Percentiles rank a stretch among this genome's conserved stretches.
These are phyloP conservation scores for Pisolithus albus DNA, from an alignment of 768 basidiomycete species.

Conservation along the genomic window DNA sequence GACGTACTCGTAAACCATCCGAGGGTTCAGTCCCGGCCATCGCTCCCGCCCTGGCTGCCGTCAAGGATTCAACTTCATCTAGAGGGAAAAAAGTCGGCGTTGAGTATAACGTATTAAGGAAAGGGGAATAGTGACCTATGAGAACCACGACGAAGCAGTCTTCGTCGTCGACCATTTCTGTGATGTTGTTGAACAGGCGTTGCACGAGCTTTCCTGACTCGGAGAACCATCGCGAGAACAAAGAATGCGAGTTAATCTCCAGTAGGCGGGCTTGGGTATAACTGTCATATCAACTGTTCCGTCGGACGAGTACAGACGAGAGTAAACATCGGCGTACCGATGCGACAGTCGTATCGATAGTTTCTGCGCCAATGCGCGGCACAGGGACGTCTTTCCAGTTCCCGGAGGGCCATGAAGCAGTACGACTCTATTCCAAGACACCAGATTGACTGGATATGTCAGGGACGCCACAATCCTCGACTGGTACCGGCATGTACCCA, in stretches of 20 bases:
- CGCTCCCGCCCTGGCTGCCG: constrained; percentile 89
- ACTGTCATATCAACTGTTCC: constrained; percentile 32
- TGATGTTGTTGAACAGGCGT: constrained; percentile 81
- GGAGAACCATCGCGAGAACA: constrained; percentile 99
- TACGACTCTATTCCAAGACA: constrained; percentile 94
- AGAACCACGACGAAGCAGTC: constrained; percentile 88
- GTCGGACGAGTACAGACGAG: background rate
- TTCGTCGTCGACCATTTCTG: constrained; percentile 88
- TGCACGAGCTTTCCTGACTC: constrained; percentile 98
- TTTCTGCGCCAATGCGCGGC: constrained; percentile 92
- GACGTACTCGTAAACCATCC: constrained; percentile 77
- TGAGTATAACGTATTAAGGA: background rate
- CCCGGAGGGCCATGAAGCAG: constrained; percentile 95
- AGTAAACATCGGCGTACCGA: constrained; percentile 40
- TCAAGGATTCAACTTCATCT: constrained; percentile 97
- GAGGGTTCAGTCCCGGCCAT: constrained; percentile 95
- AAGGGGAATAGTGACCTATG: constrained; percentile 52
- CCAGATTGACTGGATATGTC: constrained; percentile 63
- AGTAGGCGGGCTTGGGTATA: constrained; percentile 83
- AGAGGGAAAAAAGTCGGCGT: background rate
- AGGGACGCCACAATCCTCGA: background rate
- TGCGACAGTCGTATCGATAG: constrained; percentile 84
- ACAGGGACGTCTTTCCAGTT: constrained; percentile 94
- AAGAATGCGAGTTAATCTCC: constrained; percentile 96
- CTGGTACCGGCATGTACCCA: constrained; percentile 31